Base-by-base conservation (phyloP, 2,329 filamentous ascomycete species). In the Nemania sp. region DNA sequence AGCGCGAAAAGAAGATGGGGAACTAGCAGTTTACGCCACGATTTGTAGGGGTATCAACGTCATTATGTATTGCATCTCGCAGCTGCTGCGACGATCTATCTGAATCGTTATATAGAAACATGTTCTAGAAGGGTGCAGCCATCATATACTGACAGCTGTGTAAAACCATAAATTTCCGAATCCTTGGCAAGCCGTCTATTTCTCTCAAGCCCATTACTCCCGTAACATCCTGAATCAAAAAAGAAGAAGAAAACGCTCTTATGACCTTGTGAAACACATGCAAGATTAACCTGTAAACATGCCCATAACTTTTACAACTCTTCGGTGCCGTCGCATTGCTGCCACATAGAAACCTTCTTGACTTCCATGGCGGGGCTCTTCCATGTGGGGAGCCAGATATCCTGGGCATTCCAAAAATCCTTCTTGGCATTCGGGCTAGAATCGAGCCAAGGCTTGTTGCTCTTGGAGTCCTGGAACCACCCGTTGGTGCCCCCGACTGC, bases 381-480 rank as follows among this genome's bases (percentile, higher is more conserved):
- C 90, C 90, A 93, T 0, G 90, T 92, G 4, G 88, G 84, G 46
- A 82, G 77, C 90, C 90, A 94, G 29, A 78, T 66, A 56, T 86
- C 78, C 48, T 83, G 81, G 0, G 86, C 82, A 17, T 87, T 78
- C 90, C 90, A 95, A 73, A 96, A 96, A 71, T 94, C 90, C 69
- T 83, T 85, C 74, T 82, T 85, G 7, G 91, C 90, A 11, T 83
- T 88, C 1, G 80, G 74, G 53, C 85, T 88, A 15, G 74, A 78
- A 72, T 95, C 89, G 34, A 91, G 80, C 91, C 91, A 96, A 1
- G 91, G 91, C 80, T 96, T 96, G 34, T 81, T 83, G 43, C 81
- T 81, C 67, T 82, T 78, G 18, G 87, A 86, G 72, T 96, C 90
- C 70, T 88, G 79, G 71, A 95, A 96, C 90, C 90, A 96, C 39